phyloP scores from a whole-genome alignment of 2,329 filamentous ascomycete species.

The Colletotrichum sp. region DNA sequence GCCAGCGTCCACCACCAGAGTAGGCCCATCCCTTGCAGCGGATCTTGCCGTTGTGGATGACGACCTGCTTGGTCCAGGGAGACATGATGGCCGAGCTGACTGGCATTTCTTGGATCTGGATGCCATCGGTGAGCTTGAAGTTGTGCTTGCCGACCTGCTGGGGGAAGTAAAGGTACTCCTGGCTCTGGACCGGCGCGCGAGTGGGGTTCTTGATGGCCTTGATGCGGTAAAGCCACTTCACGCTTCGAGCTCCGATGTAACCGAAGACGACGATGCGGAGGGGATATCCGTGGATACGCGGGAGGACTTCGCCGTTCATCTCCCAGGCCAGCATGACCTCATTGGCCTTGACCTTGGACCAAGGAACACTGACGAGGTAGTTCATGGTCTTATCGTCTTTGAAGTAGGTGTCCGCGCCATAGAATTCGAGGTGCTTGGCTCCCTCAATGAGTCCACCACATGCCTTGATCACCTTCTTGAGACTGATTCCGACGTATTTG shows the following conservation, averaged over 20 bases:
- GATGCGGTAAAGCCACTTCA: slow-evolving; percentile 69
- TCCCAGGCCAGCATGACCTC: slow-evolving; percentile 74
- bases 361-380: slow-evolving; percentile 71
- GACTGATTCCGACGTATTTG: slow-evolving; percentile 64
- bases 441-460: slow-evolving; percentile 65
- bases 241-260: slow-evolving; percentile 70
- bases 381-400: slow-evolving; percentile 70
- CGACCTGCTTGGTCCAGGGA: slow-evolving; percentile 63
- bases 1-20: slow-evolving; percentile 63
- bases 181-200: slow-evolving; percentile 65
- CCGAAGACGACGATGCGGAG: slow-evolving; percentile 67
- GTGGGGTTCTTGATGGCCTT: slow-evolving; percentile 63
- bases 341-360: slow-evolving; percentile 69
- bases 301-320: slow-evolving; percentile 72
- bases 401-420: slow-evolving; percentile 76
- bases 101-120: slow-evolving; percentile 76
- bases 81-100: slow-evolving; percentile 72
- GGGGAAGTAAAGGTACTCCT: slow-evolving; percentile 73
- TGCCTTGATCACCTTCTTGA: slow-evolving; percentile 74
- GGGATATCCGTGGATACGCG: slow-evolving; percentile 70
- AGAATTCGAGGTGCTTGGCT: slow-evolving; percentile 70
- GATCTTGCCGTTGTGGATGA: slow-evolving; percentile 66
- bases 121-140: slow-evolving; percentile 60
- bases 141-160: slow-evolving; percentile 75
- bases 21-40: slow-evolving; percentile 63